Evolutionary conservation across 495 filamentous ascomycete genomes (phyloP), one percentile per base, ranked within the genome.

Genomic region (Evansstolkia leycettana): DNA sequence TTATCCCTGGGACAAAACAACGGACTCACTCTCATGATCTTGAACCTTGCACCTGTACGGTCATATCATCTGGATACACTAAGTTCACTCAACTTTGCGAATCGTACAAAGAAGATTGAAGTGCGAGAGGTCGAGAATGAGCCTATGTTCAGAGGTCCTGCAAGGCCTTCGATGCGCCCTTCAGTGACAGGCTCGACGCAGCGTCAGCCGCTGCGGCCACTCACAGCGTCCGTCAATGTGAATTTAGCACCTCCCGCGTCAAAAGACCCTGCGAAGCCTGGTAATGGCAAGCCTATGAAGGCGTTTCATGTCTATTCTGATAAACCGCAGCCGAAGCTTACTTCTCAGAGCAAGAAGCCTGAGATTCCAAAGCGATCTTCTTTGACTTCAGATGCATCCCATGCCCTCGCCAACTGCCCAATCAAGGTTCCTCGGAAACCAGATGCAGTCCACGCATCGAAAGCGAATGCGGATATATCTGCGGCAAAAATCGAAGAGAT

Each of bases 41-140:
- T 98, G 25, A 98, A 95, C 50, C 71, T 96, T 1, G 88, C 90
- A 0, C 86, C 82, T 5, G 67, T 82, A 33, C 76, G 75, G 43
- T 85, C 79, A 38, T 96, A 92, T 47, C 90, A 98, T 44, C 65
- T 94, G 31, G 90, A 98, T 54, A 95, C 90, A 0, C 67, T 98
- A 4, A 89, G 82, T 54, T 92, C 85, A 37, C 66, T 98, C 27
- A 95, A 92, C 48, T 90, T 98, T 41, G 89, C 88, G 46, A 95
- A 90, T 31, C 72, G 90, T 15, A 93, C 90, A 20, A 94, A 94
- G 65, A 86, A 92, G 51, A 95, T 98, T 41, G 89, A 98, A 54
- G 78, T 94, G 7, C 77, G 84, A 37, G 89, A 94, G 49, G 77
- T 94, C 27, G 88, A 96, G 53, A 94, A 95, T 50, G 85, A 92